Conservation (phyloP, 2,329 filamentous ascomycete species). For the Trichoderma koningiopsis region DNA sequence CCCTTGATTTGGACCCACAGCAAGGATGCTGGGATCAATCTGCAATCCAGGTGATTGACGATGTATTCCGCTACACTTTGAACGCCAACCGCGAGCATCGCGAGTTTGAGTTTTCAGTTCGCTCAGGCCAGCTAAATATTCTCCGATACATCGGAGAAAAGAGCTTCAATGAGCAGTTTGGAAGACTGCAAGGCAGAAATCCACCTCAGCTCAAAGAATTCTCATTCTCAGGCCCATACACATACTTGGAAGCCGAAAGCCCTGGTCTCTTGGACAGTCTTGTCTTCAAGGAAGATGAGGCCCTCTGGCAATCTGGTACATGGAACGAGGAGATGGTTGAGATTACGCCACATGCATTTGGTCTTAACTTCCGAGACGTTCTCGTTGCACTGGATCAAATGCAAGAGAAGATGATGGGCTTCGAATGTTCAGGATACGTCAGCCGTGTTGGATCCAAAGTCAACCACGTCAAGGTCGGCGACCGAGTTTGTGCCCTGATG, state of each 20-base stretch:
- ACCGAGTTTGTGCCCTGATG: neutral
- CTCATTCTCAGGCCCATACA: neutral
- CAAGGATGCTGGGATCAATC: neutral
- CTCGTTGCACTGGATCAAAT: neutral
- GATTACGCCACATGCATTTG: constrained; percentile 18
- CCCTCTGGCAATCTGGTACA: neutral
- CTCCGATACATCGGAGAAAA: neutral
- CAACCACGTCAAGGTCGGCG: neutral
- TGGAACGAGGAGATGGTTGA: constrained; percentile 27
- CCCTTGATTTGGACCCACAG: neutral
- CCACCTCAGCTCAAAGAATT: neutral
- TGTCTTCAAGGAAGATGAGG: neutral
- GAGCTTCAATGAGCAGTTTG: neutral
- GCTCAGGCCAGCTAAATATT: neutral
- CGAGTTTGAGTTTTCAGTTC: neutral
- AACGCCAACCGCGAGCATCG: neutral
- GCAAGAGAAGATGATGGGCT: neutral
- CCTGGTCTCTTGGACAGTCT: neutral
- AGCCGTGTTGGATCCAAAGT: constrained; percentile 30
- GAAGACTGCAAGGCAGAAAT: neutral
- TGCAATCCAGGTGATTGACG: neutral
- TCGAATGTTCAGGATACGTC: constrained; percentile 9
- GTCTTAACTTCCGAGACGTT: constrained; percentile 30
- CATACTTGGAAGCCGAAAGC: neutral
- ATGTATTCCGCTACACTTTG: neutral